Evolutionary conservation across 2,329 filamentous ascomycete genomes (phyloP), one percentile per base, ranked within the genome.

Genomic region (Xylariaceae sp.): DNA sequence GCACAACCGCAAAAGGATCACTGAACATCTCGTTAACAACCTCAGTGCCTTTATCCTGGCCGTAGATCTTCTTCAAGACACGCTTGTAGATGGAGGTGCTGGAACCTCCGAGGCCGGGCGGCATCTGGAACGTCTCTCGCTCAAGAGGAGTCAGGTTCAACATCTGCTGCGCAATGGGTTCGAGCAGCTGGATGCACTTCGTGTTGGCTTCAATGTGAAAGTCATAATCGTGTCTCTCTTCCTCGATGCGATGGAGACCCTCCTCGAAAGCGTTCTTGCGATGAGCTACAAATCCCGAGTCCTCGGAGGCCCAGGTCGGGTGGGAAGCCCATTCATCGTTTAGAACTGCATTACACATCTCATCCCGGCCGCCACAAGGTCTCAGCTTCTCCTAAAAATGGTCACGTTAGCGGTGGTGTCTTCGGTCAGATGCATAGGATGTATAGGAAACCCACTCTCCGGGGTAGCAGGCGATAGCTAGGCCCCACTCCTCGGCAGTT

Each of bases 291-390:
- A 99, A 99, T 0, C 94, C 94, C 50, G 90, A 96, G 71, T 99
- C 94, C 74, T 99, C 94, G 0, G 93, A 97, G 1, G 93, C 94
- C 94, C 94, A 99, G 0, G 94, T 99, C 2, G 94, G 94, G 75
- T 99, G 94, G 30, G 93, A 97, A 1, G 94, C 94, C 94, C 94
- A 99, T 66, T 97, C 90, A 67, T 99, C 94, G 66, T 99, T 99
- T 57, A 99, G 80, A 0, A 99, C 93, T 23, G 88, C 88, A 66
- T 90, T 88, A 76, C 94, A 99, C 66, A 99, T 87, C 73, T 96
- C 92, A 71, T 99, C 94, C 51, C 94, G 89, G 9, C 94, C 94
- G 70, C 90, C 94, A 77, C 94, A 99, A 0, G 88, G 85, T 77
- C 96, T 95, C 61, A 94, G 86, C 9, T 92, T 88, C 73, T 97